Conservation (phyloP, 2,329 filamentous ascomycete species). For the Neonectria punicea region DNA sequence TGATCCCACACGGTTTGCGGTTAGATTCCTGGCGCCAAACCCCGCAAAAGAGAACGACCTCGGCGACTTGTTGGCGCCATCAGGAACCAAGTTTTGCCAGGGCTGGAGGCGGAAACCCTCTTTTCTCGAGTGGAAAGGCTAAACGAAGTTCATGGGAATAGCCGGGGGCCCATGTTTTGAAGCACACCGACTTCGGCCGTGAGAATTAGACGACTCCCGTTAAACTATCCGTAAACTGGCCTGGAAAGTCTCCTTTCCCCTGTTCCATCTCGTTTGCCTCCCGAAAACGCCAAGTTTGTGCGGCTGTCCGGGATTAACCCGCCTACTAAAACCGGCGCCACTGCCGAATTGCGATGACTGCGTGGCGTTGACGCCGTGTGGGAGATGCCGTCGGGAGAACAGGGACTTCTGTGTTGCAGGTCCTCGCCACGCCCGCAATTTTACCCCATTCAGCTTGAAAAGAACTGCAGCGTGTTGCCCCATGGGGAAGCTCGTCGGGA, state of each 20-base stretch:
- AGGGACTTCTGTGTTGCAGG: not conserved
- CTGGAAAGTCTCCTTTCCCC: not conserved
- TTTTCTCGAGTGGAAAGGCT: slow-evolving; percentile 8
- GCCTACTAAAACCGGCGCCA: slow-evolving; percentile 9
- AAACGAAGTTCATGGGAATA: not conserved
- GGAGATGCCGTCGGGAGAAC: not conserved
- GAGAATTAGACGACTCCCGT: not conserved
- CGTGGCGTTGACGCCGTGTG: slow-evolving; percentile 6
- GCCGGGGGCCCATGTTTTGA: not conserved
- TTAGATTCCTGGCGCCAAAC: slow-evolving; percentile 17
- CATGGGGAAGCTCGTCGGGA: slow-evolving; percentile 19
- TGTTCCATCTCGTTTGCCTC: not conserved
- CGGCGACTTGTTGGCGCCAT: slow-evolving; percentile 9
- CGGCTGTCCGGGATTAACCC: slow-evolving; percentile 5
- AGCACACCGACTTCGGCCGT: slow-evolving; percentile 7
- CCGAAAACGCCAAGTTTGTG: slow-evolving; percentile 8
- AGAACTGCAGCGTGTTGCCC: not conserved
- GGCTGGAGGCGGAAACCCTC: not conserved
- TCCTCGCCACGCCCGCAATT: not conserved
- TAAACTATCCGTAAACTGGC: too few species aligned
- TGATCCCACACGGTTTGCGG: slow-evolving; percentile 14
- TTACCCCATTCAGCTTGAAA: not conserved
- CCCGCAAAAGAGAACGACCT: slow-evolving; percentile 14
- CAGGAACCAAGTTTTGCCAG: not conserved
- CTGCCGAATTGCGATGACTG: slow-evolving; percentile 9